phyloP scores from a whole-genome alignment of 352 stramenopile genomes.

The Phytophthora macrochlamydospora region DNA sequence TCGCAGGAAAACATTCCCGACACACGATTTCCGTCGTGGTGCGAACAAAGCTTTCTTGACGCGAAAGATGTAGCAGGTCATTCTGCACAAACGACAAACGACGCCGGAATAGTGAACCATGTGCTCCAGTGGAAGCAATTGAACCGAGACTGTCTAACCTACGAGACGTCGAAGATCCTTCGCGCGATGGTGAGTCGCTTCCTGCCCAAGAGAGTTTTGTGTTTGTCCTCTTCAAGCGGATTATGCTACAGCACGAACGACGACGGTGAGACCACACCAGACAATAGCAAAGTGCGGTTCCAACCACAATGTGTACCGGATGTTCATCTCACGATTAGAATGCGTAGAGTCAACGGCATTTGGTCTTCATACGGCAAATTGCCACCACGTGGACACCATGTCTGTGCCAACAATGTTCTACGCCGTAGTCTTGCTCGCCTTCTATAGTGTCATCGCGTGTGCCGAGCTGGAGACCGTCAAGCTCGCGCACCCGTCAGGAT shows the following conservation, averaged over 20 bases:
- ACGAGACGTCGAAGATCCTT: not conserved
- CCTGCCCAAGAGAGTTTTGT: slow-evolving; percentile 5
- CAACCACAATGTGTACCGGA: not conserved
- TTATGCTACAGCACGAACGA: not conserved
- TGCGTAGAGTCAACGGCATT: not conserved
- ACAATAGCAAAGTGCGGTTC: not conserved
- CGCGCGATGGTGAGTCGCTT: slow-evolving; percentile 16
- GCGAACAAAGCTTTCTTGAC: no score
- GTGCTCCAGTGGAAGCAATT: not conserved
- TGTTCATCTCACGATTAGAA: slow-evolving; percentile 1
- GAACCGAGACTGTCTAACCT: not conserved
- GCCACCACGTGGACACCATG: slow-evolving; percentile 1
- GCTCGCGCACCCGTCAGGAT: slow-evolving; percentile 65
- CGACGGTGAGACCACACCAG: not conserved
- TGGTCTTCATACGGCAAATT: not conserved
- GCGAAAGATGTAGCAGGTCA: no score
- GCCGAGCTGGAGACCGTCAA: slow-evolving; percentile 49
- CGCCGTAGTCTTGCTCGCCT: slow-evolving; percentile 2
- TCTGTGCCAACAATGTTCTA: not conserved
- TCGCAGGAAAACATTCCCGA: no score
- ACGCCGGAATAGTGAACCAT: not conserved
- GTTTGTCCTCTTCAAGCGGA: not conserved
- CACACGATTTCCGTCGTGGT: no score
- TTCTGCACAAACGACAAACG: no score
- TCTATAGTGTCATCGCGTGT: not conserved